Evolutionary conservation across 495 filamentous ascomycete species (phyloP), one percentile per base, ranked within the genome.

Genomic region (Aspergillus heteromorphus): DNA sequence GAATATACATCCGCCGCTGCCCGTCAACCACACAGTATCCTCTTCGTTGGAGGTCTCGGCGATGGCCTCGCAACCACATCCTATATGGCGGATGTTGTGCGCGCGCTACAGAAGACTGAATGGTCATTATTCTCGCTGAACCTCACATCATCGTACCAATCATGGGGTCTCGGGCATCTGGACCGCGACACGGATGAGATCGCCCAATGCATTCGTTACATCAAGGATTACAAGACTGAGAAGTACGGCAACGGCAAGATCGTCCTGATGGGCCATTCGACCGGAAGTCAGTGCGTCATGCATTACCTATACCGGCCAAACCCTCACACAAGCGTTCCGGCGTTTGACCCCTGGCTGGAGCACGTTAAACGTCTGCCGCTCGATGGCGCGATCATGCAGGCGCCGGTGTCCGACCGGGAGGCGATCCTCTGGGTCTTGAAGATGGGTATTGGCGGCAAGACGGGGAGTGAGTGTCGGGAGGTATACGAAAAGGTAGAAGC

Each of bases 311-410:
- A 64, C 30, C 61, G 62, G 23, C 64, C 64, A 6, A 71, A 69
- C 25, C 72, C 72, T 1, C 68, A 71, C 49, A 57, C 61, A 47
- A 10, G 54, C 54, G 48, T 59, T 14, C 68, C 68, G 0, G 53
- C 63, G 6, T 69, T 75, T 30, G 72, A 75, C 34, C 49, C 58
- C 0, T 45, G 58, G 7, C 63, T 67, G 41, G 34, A 51, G 18
- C 68, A 70, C 6, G 52, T 73, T 3, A 17, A 58, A 4, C 66
- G 70, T 5, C 70, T 67, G 2, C 54, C 57, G 0, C 76, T 96
- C 23, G 83, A 95, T 45, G 92, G 88, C 6, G 85, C 81, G n/a
- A 87, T 97, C 21, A 73, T 96, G 57, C 91, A 96, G 64, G 91
- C 86, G 0, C 81, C 86, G 11, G 85, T 89, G 1, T 87, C 81